Evolutionary conservation across 2,329 filamentous ascomycete species (phyloP), one percentile per base, ranked within the genome.

Genomic region (Hortaea sp.): DNA sequence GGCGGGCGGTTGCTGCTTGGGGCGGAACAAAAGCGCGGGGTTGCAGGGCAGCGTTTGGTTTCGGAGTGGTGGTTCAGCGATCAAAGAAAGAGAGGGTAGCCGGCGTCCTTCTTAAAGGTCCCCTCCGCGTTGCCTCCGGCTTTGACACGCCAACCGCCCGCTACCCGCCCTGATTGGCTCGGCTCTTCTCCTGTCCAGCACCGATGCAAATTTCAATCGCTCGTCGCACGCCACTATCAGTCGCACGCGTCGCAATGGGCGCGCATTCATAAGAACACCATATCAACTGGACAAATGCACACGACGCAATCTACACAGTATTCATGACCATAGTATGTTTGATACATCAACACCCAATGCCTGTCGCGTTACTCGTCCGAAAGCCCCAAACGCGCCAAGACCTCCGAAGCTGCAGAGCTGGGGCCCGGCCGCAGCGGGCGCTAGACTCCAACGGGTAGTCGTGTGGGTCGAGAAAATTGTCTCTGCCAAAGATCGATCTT

Each of bases 91-190:
- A 30, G 28, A 28, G 13, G 28, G 40, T n/a, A 35, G 42, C 32
- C 31, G 41, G 10, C 12, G 28, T 29, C 44, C 39, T 46, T 30
- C 37, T 46, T 40, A 27, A 10, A 20, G 13, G 11, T 40, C 9
- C 38, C 13, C 38, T 40, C 38, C 20, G 38, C 40, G 7, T 6
- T 30, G 40, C 28, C 9, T 42, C 28, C 20, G 20, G 9, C 29
- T 28, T 31, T 5, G 41, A 29, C 44, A 20, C n/a, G 13, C 44
- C 43, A 41, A 12, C 30, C 11, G 11, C 13, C 11, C 29, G 44
- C 20, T 32, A 10, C 20, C 39, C 39, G 35, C 20, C 5, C 12
- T 39, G 27, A 47, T 47, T 47, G 45, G 45, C 40, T 47, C 40
- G 20, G 40, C 13, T 42, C 20, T 42, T 29, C 40, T 30, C 40